Conservation (phyloP, 257 asterid species). For the Solanum arcanum region DNA sequence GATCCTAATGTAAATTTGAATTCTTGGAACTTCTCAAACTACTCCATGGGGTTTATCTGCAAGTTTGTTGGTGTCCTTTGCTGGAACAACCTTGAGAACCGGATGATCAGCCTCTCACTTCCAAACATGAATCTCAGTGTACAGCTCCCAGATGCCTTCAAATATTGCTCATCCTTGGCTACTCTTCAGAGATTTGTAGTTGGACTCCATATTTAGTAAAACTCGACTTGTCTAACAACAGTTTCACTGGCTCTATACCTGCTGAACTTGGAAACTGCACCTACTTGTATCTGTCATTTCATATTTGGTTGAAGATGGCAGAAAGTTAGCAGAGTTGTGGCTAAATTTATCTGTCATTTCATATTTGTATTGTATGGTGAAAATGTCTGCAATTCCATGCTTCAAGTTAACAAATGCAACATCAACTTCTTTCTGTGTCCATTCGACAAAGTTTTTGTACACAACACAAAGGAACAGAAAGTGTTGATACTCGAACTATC, state of each 20-base stretch:
- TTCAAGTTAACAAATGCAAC: not conserved
- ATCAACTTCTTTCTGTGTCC: not conserved
- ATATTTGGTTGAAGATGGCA: not conserved
- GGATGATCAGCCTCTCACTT: conserved; percentile 44
- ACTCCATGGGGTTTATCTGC: not conserved
- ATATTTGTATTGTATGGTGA: not conserved
- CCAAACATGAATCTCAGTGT: conserved; percentile 47
- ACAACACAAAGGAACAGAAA: not conserved
- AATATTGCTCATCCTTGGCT: conserved; percentile 32
- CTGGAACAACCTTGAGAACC: conserved; percentile 69
- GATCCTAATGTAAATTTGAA: conserved; percentile 31
- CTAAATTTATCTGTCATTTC: not conserved
- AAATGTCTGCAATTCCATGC: not conserved
- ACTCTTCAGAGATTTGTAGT: conserved; percentile 32
- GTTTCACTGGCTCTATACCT: conserved; percentile 62
- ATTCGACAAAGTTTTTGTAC: not conserved
- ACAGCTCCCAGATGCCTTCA: conserved; percentile 34
- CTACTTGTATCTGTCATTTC: not conserved
- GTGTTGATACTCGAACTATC: not conserved
- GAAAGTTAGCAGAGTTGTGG: not conserved
- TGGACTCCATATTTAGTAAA: conserved; percentile 71
- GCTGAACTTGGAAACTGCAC: conserved; percentile 50
- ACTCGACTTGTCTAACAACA: conserved; percentile 56
- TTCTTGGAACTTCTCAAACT: conserved; percentile 14
- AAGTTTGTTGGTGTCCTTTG: conserved; percentile 41